These are phyloP conservation scores for Myrmaecium sp. DNA, from an alignment of 2,329 filamentous ascomycete species.

Conservation along the genomic window DNA sequence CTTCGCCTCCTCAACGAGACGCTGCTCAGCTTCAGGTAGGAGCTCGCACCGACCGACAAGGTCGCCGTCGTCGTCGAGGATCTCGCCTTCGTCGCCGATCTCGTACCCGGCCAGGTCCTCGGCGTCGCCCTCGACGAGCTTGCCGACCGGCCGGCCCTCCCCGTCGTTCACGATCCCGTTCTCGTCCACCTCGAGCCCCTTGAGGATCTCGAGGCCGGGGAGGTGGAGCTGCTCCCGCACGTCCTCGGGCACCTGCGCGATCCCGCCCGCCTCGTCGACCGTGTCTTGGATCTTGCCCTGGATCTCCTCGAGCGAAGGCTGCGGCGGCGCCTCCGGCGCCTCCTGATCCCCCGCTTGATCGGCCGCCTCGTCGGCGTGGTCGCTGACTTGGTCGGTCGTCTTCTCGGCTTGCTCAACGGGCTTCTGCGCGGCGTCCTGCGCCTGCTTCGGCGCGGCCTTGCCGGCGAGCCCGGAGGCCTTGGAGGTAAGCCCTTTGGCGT, in stretches of 20 bases:
- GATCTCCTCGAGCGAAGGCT: no score
- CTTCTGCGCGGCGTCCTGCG: no score
- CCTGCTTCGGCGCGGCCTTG: no score
- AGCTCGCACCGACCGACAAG: constrained; percentile 37
- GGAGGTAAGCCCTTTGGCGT: constrained; percentile 29
- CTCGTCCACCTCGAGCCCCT: constrained; percentile 35
- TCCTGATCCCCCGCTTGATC: no score
- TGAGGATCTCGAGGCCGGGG: constrained; percentile 30
- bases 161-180: constrained; percentile 36
- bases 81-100: constrained; percentile 37
- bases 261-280: constrained; percentile 12
- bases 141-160: constrained; percentile 31
- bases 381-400: no score
- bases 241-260: no score
- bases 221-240: constrained; percentile 22
- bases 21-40: constrained; percentile 29
- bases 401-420: not conserved
- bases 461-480: constrained; percentile 29
- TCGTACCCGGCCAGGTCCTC: constrained; percentile 35
- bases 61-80: constrained; percentile 37
- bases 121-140: constrained; percentile 34
- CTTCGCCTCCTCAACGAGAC: constrained; percentile 17
- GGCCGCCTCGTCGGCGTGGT: no score
- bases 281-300: no score
- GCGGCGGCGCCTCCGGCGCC: constrained; percentile 2